Evolutionary conservation across 2,329 filamentous ascomycete species (phyloP), one percentile per base, ranked within the genome.

Genomic region (Aspergillus sp.): DNA sequence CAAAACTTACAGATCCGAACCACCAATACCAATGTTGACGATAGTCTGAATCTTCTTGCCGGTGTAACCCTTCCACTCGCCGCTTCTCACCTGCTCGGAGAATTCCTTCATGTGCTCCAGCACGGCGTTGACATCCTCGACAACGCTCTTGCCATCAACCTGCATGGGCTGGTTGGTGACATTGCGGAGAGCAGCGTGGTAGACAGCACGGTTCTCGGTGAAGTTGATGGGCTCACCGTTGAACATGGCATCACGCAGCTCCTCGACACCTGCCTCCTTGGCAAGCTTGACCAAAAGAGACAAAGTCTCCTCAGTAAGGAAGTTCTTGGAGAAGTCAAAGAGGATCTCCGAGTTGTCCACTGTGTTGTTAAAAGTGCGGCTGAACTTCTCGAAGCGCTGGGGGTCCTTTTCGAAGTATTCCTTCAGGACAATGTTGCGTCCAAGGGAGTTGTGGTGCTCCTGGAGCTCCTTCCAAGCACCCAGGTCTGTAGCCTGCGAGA

Each of bases 241-340:
- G 73, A 98, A 98, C 90, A 98, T 95, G 64, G 85, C 84, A 81
- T 98, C 91, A 53, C 93, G 86, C 67, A 96, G 88, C 76, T 94
- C 81, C 77, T 95, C 90, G 33, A 98, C 71, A 56, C 85, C 85
- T 53, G 91, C 90, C 74, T 97, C 87, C 72, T 90, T 85, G 51
- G 93, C 93, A 27, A 98, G 83, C 75, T 95, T 85, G 60, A 94
- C 78, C 42, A 98, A 81, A 39, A 95, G 79, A 53, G 85, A 78
- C 40, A 97, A 76, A 5, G 91, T 97, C 73, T 97, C 90, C 57
- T 95, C 88, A 50, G 86, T 93, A 60, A 97, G 70, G 71, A 98
- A 90, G 81, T 98, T 98, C 83, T 98, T 98, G 76, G 86, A 93
- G 75, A 95, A 98, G 72, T 98, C 93, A 71, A 97, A 98, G 52